These are phyloP conservation scores for Boletus hoseneyae DNA, from an alignment of 1,284 basidiomycete species.

Conservation along the genomic window DNA sequence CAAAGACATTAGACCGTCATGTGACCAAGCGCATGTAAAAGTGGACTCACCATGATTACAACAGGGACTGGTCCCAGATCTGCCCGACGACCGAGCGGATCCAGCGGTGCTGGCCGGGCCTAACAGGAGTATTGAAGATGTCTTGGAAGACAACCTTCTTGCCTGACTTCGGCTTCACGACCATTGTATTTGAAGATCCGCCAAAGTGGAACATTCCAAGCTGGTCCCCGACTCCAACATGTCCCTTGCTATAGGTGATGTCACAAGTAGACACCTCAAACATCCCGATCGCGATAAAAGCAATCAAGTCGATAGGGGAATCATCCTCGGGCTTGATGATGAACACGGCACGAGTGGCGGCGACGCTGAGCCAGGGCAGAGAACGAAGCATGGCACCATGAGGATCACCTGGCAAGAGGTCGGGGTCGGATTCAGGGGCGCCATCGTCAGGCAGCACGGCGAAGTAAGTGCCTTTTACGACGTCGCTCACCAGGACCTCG, in stretches of 20 bases:
- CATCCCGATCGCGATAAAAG: constrained; percentile 56
- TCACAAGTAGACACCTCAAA: constrained; percentile 48
- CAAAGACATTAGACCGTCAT: neutral
- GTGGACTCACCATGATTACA: neutral
- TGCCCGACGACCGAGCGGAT: constrained; percentile 6
- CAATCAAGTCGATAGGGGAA: constrained; percentile 30
- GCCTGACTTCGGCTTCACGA: constrained; percentile 32
- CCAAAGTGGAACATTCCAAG: constrained; percentile 53
- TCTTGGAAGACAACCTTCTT: constrained; percentile 5
- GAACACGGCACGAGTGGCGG: constrained; percentile 46
- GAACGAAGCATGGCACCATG: constrained; percentile 41
- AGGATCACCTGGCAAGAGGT: constrained; percentile 12
- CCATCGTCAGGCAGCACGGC: constrained; percentile 24
- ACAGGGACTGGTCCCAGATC: neutral
- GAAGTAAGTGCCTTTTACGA: constrained; percentile 53
- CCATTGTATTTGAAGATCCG: constrained; percentile 41
- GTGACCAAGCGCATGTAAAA: neutral
- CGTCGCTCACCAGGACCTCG: constrained; percentile 38
- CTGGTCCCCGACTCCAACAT: constrained; percentile 36
- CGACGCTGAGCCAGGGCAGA: constrained; percentile 12
- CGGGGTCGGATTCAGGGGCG: neutral
- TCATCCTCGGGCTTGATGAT: constrained; percentile 46
- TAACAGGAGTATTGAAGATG: neutral
- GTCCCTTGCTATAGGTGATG: neutral
- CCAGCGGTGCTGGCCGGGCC: constrained; percentile 2